Base-by-base conservation (phyloP, 2,329 filamentous ascomycete species). In the Beauveria sp. region DNA sequence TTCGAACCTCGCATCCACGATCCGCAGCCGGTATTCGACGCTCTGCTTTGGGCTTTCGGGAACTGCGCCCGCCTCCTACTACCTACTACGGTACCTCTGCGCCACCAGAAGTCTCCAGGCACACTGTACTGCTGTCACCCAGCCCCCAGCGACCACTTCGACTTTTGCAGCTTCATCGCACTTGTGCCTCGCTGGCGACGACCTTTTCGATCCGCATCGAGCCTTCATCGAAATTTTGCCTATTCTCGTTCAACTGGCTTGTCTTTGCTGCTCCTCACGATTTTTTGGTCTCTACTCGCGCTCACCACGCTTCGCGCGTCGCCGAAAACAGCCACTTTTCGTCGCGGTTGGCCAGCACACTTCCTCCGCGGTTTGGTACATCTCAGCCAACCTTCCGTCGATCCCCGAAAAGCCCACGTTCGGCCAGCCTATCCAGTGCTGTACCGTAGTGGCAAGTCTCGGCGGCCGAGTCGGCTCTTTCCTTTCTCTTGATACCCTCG, bases 361-460 rank as follows among this genome's bases (percentile, higher is more conserved):
- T 12, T 45, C n/a, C 57, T 60, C 38, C n/a, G 22, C 38, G 18
- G 18, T 24, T 60, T 43, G 48, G 31, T 52, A 22, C 26, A 60
- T 60, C 38, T 28, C 34, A 31, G 40, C 59, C 42, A 61, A 20
- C 43, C 50, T 34, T 42, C 45, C 51, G 59, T 52, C 51, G 43
- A 61, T 46, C 42, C 59, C 67, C 68, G 67, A 65, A 49, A 70
- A 70, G 68, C 67, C 71, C 67, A 71, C 70, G 66, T 69, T 69
- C 68, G 70, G 67, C 69, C 66, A 70, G 69, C 67, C 67, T 69
- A 38, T 52, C 22, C 66, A 68, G 67, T 67, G 70, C 69, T 66
- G 63, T 69, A 67, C 69, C 69, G 70, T 72, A 68, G 70, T 71
- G 71, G 68, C 68, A 68, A 67, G 64, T 69, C 66, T 65, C 65